Base-by-base conservation (phyloP, 1,284 basidiomycete species). In the Cryptococcus floricola region DNA sequence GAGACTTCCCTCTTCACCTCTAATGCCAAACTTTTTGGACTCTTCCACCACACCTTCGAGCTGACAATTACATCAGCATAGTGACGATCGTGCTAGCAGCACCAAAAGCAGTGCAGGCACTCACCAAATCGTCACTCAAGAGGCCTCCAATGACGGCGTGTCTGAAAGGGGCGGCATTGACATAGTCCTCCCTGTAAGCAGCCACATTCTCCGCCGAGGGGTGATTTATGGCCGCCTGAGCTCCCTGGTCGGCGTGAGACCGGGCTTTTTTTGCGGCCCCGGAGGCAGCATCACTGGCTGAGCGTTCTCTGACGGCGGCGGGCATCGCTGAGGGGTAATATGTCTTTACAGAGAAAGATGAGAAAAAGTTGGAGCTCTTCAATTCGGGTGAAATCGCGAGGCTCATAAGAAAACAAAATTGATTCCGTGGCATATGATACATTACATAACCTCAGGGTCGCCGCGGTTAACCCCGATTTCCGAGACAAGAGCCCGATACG, bases 121-220 rank as follows among this genome's bases (percentile, higher is more conserved):
- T 80, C 53, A 95, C 82, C 31, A 96, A 81, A 19, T 88, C 86
- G 66, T 95, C 88, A 68, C 87, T 84, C 77, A 98, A 88, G 27
- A 98, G 82, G 60, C 86, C 85, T 48, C 88, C 84, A 50, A 97
- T 82, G 54, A 92, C 81, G 31, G 85, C 86, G 77, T 96, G 87
- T 75, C 88, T 89, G 82, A 87, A 98, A 0, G 94, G 94, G 52
- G 80, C 71, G 61, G 81, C 86, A 5, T 76, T 64, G 8, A 77
- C 68, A 75, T 95, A 94, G 48, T 77, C 76, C 7, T 78, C 55
- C 16, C 62, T 56, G 28, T 73, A 59, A 4, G 54, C 56, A 5
- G 55, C 49, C 27, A 70, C 53, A 13, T 53, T 53, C 8, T 58
- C 51, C 13, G 54, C 56, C 6, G 61, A 52, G 1, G 71, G 71